These are phyloP conservation scores for Tolypocladium amazonense DNA, from an alignment of 2,329 filamentous ascomycete species.

Conservation along the genomic window DNA sequence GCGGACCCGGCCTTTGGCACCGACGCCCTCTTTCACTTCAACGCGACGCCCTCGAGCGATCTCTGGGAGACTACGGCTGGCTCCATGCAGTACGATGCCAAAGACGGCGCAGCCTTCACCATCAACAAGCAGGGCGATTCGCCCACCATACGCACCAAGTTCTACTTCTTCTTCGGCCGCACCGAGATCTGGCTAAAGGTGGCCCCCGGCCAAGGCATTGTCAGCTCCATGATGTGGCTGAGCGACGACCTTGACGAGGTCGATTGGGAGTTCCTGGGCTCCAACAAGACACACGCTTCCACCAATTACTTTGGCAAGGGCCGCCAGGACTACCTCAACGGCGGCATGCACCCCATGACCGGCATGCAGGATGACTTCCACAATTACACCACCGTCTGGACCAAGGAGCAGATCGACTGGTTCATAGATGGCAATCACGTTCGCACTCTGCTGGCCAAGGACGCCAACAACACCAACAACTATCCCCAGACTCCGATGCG, in stretches of 20 bases:
- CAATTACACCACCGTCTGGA: slow-evolving; percentile 72
- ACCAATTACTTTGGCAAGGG: slow-evolving; percentile 79
- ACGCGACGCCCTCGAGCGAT: slow-evolving; percentile 43
- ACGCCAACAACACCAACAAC: slow-evolving; percentile 50
- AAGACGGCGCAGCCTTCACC: slow-evolving; percentile 60
- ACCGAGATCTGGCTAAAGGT: slow-evolving; percentile 72
- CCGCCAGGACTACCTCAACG: slow-evolving; percentile 50
- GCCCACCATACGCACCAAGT: slow-evolving; percentile 67
- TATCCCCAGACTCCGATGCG: slow-evolving; percentile 73
- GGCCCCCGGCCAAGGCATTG: slow-evolving; percentile 61
- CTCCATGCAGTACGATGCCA: slow-evolving; percentile 46
- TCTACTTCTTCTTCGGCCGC: slow-evolving; percentile 79
- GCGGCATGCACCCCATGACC: slow-evolving; percentile 44
- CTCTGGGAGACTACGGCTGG: slow-evolving; percentile 64
- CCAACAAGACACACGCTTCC: slow-evolving; percentile 50
- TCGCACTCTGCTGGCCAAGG: slow-evolving; percentile 50
- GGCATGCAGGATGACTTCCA: slow-evolving; percentile 52
- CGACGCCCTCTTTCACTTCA: slow-evolving; percentile 53
- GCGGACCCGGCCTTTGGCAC: slow-evolving; percentile 61
- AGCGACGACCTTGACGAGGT: slow-evolving; percentile 81
- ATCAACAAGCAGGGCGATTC: slow-evolving; percentile 62
- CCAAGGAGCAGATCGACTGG: slow-evolving; percentile 53
- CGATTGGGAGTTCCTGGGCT: slow-evolving; percentile 75
- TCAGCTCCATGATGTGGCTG: slow-evolving; percentile 74
- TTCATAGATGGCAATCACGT: slow-evolving; percentile 58